Evolutionary conservation across 805 yeast species (phyloP).

Genomic region (Lipomyces starkeyi): DNA sequence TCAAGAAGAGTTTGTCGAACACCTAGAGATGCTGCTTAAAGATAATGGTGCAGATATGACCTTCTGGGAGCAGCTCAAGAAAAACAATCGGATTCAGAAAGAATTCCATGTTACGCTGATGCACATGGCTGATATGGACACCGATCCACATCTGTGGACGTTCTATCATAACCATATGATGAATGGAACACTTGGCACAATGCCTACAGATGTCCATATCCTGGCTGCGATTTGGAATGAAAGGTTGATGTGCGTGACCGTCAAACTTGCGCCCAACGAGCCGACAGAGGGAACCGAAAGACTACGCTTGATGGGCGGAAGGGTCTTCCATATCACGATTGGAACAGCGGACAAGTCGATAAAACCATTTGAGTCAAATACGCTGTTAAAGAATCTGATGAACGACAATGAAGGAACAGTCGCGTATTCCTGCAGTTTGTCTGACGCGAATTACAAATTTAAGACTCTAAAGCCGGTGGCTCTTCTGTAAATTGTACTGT

Average conservation of each 20-base stretch:
- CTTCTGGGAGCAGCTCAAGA: conserved; percentile 33
- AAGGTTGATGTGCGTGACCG: conserved; percentile 46
- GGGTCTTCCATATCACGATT: conserved; percentile 71
- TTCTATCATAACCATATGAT: conserved; percentile 19
- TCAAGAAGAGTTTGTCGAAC: background rate
- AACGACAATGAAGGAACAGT: background rate
- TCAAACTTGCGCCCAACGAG: conserved; percentile 54
- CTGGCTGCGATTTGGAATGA: conserved; percentile 18
- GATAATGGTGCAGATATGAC: conserved; percentile 22
- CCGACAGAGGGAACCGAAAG: conserved; percentile 54
- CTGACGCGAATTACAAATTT: background rate
- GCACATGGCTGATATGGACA: conserved; percentile 48
- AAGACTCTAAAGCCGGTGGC: background rate
- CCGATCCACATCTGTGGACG: conserved; percentile 30
- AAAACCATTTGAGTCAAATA: conserved; percentile 61
- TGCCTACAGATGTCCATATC: conserved; percentile 13
- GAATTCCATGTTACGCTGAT: conserved; percentile 72
- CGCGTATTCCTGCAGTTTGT: background rate
- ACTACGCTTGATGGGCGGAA: conserved; percentile 49
- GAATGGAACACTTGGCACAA: conserved; percentile 8
- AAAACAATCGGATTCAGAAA: conserved; percentile 52
- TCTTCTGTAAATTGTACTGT: background rate
- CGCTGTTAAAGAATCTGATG: background rate
- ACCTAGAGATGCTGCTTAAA: conserved; percentile 30
- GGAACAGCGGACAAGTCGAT: conserved; percentile 59